Base-by-base conservation (phyloP, 1,284 basidiomycete genomes). In the Apiotrichum veenhuisii region DNA sequence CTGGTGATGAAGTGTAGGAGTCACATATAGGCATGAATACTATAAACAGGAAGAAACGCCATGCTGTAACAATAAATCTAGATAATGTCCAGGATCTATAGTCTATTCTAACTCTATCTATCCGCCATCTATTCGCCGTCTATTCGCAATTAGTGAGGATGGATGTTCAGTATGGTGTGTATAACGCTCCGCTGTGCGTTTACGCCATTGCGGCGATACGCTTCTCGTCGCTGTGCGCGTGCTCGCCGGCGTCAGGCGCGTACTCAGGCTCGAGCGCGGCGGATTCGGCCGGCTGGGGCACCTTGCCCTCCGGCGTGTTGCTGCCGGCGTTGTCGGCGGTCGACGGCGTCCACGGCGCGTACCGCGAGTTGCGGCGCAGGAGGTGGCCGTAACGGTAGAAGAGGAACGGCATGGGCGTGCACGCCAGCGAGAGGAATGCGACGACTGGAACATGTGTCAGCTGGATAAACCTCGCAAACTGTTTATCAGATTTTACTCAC, bases 401-500 rank as follows among this genome's bases (percentile, higher is more conserved):
- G 23, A 80, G 54, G 71, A 80, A 79, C 0, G 82, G 81, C 52
- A 81, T 71, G 8, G 86, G 86, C 60, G 80, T 80, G 66, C 84
- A 86, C 0, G 74, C 74, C 3, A 84, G 69, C 3, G 83, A 76
- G 34, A 87, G 63, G 66, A 82, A 82, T 8, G 81, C 86, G 64
- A 87, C 84, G 14, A 88, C 75, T 61, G 79, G 14, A 2, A 10
- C 9, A 22, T 2, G 18, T 22, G n/a, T 81, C 73, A 41, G 40
- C 3, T 8, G n/a, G n/a, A 22, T 1, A 9, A 41, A 11, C 2
- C 15, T n/a, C 15, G 8, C 11, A n/a, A 3, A 18, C n/a, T n/a
- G 18, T 3, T 3, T 10, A 22, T 51, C 18, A 27, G 12, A 8
- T 8, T 12, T 10, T 81, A 64, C 62, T 55, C 58, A 66, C 66